Evolutionary conservation across 805 yeast species (phyloP), one percentile per base, ranked within the genome.

Genomic region (Yarrowia divulgata): DNA sequence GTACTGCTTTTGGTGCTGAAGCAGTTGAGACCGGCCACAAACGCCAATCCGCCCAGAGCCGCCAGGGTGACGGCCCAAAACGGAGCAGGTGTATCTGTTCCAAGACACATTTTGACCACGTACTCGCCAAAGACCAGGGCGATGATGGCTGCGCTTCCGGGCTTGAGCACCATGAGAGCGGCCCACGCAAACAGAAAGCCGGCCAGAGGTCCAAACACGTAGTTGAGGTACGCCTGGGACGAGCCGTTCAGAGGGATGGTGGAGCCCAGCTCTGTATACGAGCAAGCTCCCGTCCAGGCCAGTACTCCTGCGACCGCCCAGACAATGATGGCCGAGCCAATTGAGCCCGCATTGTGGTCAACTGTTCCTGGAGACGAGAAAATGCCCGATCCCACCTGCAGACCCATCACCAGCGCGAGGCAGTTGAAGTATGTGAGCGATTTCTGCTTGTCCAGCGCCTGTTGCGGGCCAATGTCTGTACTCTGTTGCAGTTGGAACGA

Each of bases 301-400:
- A 81, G 73, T 37, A 79, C 68, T 0, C 83, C 83, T 8, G 81
- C 78, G 5, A 77, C 71, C 0, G 75, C 68, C 83, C 83, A 81
- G 8, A 80, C 78, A 0, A 77, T 48, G 16, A 81, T 70, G 8
- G 82, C 74, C 13, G 78, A 75, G 4, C 79, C 82, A 0, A 76
- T 77, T 1, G 82, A 79, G 12, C 81, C 81, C 0, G 81, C 79
- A 67, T 74, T 75, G 16, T 74, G 71, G 69, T 77, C 75, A n/a
- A 81, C 76, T 69, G 77, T 78, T 49, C 79, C 77, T 2, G 83
- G 83, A 12, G 82, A 79, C 29, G 83, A 77, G 67, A 81, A 81
- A 45, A 81, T 81, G 8, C 83, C 83, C 2, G 83, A 79, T 9
- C 83, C 83, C n/a, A 81, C 77, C 68, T 80, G 82, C n/a, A 81